These are phyloP conservation scores for Silene noctiflora DNA, from an alignment of 179 eudicot genomes.

Conservation along the genomic window DNA sequence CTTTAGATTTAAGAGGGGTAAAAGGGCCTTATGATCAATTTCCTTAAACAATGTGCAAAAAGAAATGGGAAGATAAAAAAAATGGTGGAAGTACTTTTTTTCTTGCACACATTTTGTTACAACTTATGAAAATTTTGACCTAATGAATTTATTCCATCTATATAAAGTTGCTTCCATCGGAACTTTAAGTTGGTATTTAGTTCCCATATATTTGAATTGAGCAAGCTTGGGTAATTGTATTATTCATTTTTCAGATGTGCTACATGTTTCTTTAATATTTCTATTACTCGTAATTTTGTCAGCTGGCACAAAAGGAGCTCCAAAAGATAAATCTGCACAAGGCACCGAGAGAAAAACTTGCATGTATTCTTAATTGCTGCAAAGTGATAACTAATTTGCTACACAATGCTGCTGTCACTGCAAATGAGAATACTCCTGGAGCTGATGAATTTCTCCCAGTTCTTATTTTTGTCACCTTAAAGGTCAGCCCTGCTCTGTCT, in stretches of 20 bases:
- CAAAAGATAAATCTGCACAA: conserved; percentile 93
- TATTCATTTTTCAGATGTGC: not conserved
- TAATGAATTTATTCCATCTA: not conserved
- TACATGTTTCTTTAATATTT: not conserved
- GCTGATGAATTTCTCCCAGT: conserved; percentile 98
- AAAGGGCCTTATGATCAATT: too few species aligned
- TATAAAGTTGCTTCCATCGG: not conserved
- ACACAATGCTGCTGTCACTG: conserved; percentile 74
- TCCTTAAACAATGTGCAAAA: too few species aligned
- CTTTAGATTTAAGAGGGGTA: too few species aligned
- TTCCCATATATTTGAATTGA: not conserved
- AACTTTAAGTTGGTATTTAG: not conserved
- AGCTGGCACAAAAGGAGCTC: conserved; percentile 97
- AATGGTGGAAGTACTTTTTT: too few species aligned
- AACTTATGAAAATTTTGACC: not conserved
- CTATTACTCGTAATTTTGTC: conserved; percentile 20
- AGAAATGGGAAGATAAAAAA: too few species aligned
- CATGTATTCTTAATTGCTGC: conserved; percentile 85
- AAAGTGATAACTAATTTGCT: conserved; percentile 89
- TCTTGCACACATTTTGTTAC: not conserved
- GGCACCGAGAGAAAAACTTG: conserved; percentile 96
- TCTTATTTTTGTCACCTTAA: conserved; percentile 81
- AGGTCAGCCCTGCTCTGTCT: conserved; percentile 44
- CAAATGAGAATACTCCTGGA: conserved; percentile 78
- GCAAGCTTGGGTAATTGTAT: not conserved